Base-by-base conservation (phyloP, 2,329 filamentous ascomycete species). In the Calcarisporium arbuscula region DNA sequence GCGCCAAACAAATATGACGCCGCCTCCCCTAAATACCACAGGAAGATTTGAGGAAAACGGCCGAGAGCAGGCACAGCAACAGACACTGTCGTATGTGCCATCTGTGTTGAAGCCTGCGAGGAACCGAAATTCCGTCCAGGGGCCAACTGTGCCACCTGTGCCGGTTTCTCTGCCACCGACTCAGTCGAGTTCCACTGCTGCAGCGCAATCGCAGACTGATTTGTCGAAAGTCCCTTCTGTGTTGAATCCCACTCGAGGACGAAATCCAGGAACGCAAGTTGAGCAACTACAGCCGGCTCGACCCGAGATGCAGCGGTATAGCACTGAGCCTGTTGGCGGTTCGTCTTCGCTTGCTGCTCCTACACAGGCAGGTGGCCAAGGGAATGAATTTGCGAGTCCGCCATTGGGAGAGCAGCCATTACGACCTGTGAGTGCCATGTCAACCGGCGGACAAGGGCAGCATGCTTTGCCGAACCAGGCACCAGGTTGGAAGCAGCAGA, bases 211-310 rank as follows among this genome's bases (percentile, higher is more conserved):
- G n/a, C n/a, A n/a, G n/a, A n/a, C n/a, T n/a, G n/a, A n/a, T 10
- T n/a, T 43, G 14, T 31, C 39, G n/a, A 39, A 41, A 15, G 31
- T 43, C 21, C 42, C 45, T 10, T 46, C 42, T 19, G 28, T 45
- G n/a, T 33, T 46, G 7, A 35, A 32, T 22, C 45, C 45, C 12
- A 44, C 38, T 11, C 42, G 39, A 8, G 44, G 40, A 18, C 38
- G 27, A 19, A 18, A 6, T n/a, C n/a, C n/a, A 15, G 23, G 22
- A 15, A 16, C 18, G 3, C 38, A 33, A 23, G 34, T 25, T 26
- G 28, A 34, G 17, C n/a, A n/a, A n/a, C 23, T 16, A 16, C 22
- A 17, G 35, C 30, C 17, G 10, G 27, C 25, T 5, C n/a, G 19
- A 15, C 34, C 19, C 25, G 28, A 25, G n/a, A 12, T 26, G 19